Evolutionary conservation across 306 rosid species (phyloP).

Genomic region (Parietaria judaica): DNA sequence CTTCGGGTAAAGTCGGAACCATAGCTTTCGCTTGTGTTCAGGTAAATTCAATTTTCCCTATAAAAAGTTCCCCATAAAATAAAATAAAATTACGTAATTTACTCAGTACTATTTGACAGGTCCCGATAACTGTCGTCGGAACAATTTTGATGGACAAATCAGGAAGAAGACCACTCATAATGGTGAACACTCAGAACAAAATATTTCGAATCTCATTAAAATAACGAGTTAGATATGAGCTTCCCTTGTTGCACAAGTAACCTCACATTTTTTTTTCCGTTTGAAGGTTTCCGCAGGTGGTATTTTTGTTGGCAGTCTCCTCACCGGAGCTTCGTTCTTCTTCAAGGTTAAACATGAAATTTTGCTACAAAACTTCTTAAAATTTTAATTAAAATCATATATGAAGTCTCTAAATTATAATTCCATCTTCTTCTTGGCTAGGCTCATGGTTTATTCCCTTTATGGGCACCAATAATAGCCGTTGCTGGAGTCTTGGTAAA

Average conservation of each 20-base stretch:
- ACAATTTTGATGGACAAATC: slow-evolving; percentile 36
- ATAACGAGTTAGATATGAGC: neutral
- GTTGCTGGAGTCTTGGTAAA: slow-evolving; percentile 34
- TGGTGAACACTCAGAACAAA: slow-evolving; percentile 24
- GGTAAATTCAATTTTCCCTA: slow-evolving; percentile 25
- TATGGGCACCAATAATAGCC: slow-evolving; percentile 27
- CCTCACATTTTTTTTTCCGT: neutral
- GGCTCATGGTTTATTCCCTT: slow-evolving; percentile 21
- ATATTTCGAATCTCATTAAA: neutral
- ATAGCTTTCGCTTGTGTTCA: slow-evolving; percentile 61
- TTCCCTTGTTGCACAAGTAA: neutral
- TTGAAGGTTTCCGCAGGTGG: slow-evolving; percentile 52
- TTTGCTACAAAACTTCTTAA: neutral
- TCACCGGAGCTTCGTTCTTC: slow-evolving; percentile 41
- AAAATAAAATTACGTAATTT: neutral
- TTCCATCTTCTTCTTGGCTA: slow-evolving; percentile 9
- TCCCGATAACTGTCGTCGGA: slow-evolving; percentile 40
- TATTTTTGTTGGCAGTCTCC: slow-evolving; percentile 38
- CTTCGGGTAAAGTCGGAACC: slow-evolving; percentile 52
- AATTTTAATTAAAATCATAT: neutral
- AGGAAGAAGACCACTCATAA: slow-evolving; percentile 44
- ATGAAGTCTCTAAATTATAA: neutral
- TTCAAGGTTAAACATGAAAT: slow-evolving; percentile 22
- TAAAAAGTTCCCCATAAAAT: neutral
- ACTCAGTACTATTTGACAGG: slow-evolving; percentile 18